A percentile compares a stretch with the other conserved stretches of the same genome.
Evolutionary conservation across 768 basidiomycete species (phyloP).

Genomic region (Rossbeevera mucosa): DNA sequence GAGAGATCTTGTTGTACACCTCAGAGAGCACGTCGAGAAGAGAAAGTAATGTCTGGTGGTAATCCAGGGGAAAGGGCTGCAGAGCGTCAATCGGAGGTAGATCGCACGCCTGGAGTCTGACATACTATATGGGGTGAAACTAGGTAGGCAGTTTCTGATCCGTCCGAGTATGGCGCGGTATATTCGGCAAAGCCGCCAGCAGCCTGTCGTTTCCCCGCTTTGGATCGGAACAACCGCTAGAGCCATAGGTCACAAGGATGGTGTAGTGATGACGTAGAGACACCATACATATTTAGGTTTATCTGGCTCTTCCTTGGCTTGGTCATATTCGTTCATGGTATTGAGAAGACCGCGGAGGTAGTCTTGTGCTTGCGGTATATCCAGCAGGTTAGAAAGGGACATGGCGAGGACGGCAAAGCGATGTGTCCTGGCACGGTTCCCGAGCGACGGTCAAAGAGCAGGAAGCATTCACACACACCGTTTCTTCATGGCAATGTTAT

Average conservation of each 20-base stretch:
- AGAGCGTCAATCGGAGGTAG: constrained; percentile 4
- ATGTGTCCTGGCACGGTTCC: constrained; percentile 50
- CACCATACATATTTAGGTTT: constrained; percentile 65
- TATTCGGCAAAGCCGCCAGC: constrained; percentile 56
- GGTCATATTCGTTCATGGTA: constrained; percentile 73
- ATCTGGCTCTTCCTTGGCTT: constrained; percentile 47
- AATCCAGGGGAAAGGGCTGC: constrained; percentile 87
- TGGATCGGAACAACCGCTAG: constrained; percentile 59
- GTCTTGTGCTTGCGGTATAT: constrained; percentile 76
- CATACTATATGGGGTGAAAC: constrained; percentile 70
- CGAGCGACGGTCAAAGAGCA: constrained; percentile 3
- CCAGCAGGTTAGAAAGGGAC: constrained; percentile 78
- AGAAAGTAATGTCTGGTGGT: constrained; percentile 83
- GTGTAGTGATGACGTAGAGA: background rate
- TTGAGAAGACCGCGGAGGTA: constrained; percentile 70
- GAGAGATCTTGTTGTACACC: constrained; percentile 82
- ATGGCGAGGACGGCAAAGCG: constrained; percentile 84
- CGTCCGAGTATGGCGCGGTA: constrained; percentile 54
- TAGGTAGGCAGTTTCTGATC: constrained; percentile 63
- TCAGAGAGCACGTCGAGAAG: constrained; percentile 87
- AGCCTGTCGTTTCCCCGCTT: constrained; percentile 48
- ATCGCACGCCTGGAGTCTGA: constrained; percentile 10
- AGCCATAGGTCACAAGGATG: constrained; percentile 9
- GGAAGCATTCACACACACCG: constrained; percentile 43
- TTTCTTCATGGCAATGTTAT: constrained; percentile 71